Base-by-base conservation (phyloP, 345 rosid genomes). In the Eucalyptus regnans region DNA sequence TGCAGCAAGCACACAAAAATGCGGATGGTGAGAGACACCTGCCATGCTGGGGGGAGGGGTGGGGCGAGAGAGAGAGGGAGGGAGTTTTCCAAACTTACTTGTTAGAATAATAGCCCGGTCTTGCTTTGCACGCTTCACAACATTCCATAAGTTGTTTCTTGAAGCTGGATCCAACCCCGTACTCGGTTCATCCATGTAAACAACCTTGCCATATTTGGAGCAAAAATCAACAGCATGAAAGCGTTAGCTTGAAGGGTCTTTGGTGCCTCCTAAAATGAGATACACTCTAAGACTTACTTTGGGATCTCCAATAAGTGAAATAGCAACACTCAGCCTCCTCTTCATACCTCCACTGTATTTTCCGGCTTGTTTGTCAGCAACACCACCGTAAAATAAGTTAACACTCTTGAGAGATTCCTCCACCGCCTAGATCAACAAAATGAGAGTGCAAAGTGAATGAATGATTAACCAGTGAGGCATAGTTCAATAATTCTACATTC, bases 341-440 rank as follows among this genome's bases (percentile, higher is more conserved):
- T 98, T 98, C 99, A 98, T 97, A 66, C 99, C 99, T 87, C 99
- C 99, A 52, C 99, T 98, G 90, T 97, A 98, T 90, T 98, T 98
- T 8, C 98, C 97, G 20, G 98, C 97, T 90, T 92, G 92, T 90
- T 96, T 98, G 88, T 98, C 96, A 3, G 95, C 98, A 91, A 97
- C 97, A 29, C 97, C 99, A 51, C 98, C 98, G 43, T 94, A 90
- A 84, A 93, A 96, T 86, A 98, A 94, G 93, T 95, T 98, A 60
- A 95, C 96, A 86, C 94, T 91, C 92, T 86, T 92, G 56, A 97
- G 97, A 92, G 98, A 96, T 87, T 98, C 98, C 92, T 98, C 99
- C 88, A 98, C 99, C 37, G 98, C 98, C 99, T 98, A 50, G 58
- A 15, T 29, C 33, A 64, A 37, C 43, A 86, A 48, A 43, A 58